Conservation (phyloP, 805 yeast species). For the Suhomyces tanzawaensis region DNA sequence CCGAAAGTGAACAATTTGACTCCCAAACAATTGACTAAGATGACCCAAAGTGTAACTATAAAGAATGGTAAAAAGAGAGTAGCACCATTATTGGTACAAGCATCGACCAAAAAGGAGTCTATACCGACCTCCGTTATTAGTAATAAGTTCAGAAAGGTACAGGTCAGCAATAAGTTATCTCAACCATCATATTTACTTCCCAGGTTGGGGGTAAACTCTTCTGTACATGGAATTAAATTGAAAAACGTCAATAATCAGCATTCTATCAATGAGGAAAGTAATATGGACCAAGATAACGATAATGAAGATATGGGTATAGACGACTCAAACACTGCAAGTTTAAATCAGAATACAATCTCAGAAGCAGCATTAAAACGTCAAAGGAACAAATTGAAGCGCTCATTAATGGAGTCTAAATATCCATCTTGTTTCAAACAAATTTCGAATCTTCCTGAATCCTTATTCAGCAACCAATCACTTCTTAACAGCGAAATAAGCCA, state of each 20-base stretch:
- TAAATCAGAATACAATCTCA: slow-evolving; percentile 16
- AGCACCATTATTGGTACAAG: slow-evolving; percentile 63
- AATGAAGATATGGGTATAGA: slow-evolving; percentile 48
- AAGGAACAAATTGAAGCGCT: slow-evolving; percentile 28
- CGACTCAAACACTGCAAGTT: slow-evolving; percentile 11
- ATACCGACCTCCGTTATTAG: slow-evolving; percentile 9
- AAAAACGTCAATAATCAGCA: slow-evolving; percentile 11
- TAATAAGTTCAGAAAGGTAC: slow-evolving; percentile 15
- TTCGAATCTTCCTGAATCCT: slow-evolving; percentile 32
- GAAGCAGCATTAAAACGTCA: slow-evolving; percentile 32
- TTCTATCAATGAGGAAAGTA: slow-evolving; percentile 13
- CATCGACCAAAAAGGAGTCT: slow-evolving; percentile 24
- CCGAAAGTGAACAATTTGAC: slow-evolving; percentile 4
- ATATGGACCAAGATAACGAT: slow-evolving; percentile 41
- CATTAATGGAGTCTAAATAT: slow-evolving; percentile 30
- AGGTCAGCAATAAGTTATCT: slow-evolving; percentile 35
- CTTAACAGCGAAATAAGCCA: slow-evolving; percentile 30
- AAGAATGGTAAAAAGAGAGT: slow-evolving; percentile 78
- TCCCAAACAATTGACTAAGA: slow-evolving; percentile 13
- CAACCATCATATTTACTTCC: slow-evolving; percentile 54
- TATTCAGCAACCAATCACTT: slow-evolving; percentile 33
- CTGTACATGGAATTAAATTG: slow-evolving; percentile 54
- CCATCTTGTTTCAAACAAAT: slow-evolving; percentile 36
- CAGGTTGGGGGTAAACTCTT: slow-evolving; percentile 59
- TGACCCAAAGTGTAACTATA: slow-evolving; percentile 50